Conservation (phyloP, 2,329 filamentous ascomycete species). For the Ceratocystis variospora region DNA sequence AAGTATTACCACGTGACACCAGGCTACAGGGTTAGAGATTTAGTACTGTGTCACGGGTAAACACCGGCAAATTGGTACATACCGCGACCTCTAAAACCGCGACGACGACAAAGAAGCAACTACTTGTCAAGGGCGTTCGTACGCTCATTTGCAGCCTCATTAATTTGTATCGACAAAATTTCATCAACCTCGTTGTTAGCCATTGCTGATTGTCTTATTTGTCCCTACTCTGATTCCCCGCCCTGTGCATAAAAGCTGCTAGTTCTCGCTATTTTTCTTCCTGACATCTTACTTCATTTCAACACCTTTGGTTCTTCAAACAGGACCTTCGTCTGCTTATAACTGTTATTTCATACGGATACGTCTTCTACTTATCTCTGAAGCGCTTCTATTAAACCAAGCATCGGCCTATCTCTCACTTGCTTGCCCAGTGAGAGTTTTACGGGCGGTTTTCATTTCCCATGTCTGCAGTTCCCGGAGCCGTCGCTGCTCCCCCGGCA, state of each 20-base stretch:
- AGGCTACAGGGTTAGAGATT: conserved; percentile 3
- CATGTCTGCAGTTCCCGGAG: conserved; percentile 20
- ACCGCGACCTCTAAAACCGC: conserved; percentile 6
- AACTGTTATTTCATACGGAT: not conserved
- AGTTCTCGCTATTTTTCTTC: not conserved
- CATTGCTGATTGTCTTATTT: not conserved
- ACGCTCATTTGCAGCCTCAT: conserved; percentile 5
- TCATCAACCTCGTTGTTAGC: not conserved
- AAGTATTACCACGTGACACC: not conserved
- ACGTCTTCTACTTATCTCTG: not conserved
- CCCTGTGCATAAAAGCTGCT: not conserved
- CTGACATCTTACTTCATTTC: not conserved
- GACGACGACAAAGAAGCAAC: conserved; percentile 7
- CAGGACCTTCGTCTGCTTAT: not conserved
- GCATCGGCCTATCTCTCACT: not conserved
- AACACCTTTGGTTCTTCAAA: not conserved
- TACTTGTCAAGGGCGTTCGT: not conserved
- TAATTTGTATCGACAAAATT: conserved; percentile 5
- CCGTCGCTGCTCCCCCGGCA: conserved; percentile 20
- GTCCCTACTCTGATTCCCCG: no score
- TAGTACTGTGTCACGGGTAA: not conserved
- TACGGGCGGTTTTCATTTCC: not conserved
- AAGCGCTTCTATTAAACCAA: not conserved
- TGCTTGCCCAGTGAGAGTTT: not conserved
- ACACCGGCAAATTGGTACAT: not conserved